Base-by-base conservation (phyloP, 495 filamentous ascomycete species). In the Amniculicola lignicola region DNA sequence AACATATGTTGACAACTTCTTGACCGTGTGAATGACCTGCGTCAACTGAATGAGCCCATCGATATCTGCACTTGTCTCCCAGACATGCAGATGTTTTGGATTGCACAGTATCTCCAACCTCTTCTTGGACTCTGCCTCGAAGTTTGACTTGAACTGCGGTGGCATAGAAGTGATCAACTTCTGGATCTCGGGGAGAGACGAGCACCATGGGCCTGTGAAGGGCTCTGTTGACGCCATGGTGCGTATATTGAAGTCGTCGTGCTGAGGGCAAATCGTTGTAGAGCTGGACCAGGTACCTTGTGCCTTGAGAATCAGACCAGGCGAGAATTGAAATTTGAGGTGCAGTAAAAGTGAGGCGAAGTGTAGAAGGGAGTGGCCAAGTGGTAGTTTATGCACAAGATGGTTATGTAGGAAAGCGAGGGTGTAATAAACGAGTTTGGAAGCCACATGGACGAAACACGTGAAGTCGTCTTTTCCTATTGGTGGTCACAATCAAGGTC, bases 61-160 rank as follows among this genome's bases (percentile, higher is more conserved):
- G 18, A 55, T 7, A 24, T 61, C 57, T 3, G 42, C 24, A 27
- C 55, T 51, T 0, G 37, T 50, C 51, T 61, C 57, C 51, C 51
- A 61, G 27, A 61, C 38, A 27, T 61, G 57, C 3, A 61, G 43
- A 18, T 31, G 15, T 6, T n/a, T 10, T 1, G 27, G 9, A 23
- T 54, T 25, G 45, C 51, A 54, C 1, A 61, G 27, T 4, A 28
- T 25, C 6, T 25, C n/a, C 2, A 31, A 12, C 4, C 51, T 31
- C 12, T 15, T 2, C 6, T 23, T 21, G 0, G 51, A 50, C 4
- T 47, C 16, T 9, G 14, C 19, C 9, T 49, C 51, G 51, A 61
- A 55, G 12, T 21, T 24, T 15, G 35, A 7, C 16, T 50, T 49
- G 43, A 43, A 42, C 22, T 49, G 12, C 12, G 11, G 0, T 2